Conservation (phyloP, 768 basidiomycete genomes). For the Cantharellus anzutake region DNA sequence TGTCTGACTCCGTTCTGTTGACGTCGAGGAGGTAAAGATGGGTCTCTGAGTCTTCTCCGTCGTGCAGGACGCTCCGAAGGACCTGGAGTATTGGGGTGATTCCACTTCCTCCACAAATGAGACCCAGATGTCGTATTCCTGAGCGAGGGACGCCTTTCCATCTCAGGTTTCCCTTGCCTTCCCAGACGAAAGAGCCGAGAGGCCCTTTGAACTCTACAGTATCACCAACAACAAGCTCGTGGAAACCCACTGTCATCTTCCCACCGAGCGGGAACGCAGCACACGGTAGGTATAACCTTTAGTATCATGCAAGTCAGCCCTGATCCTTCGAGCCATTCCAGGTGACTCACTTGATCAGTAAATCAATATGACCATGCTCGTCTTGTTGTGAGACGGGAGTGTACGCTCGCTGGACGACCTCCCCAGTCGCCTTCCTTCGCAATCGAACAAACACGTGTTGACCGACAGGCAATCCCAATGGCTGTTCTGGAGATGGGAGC, state of each 20-base stretch:
- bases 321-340: not conserved
- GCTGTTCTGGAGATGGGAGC: slow-evolving; percentile 22
- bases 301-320: slow-evolving; percentile 9
- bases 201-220: slow-evolving; percentile 39
- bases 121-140: slow-evolving; percentile 24
- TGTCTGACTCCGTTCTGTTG: not conserved
- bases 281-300: slow-evolving; percentile 30
- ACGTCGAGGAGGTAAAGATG: slow-evolving; percentile 19
- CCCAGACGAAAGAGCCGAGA: slow-evolving; percentile 36
- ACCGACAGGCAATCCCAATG: slow-evolving; percentile 36
- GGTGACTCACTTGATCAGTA: not conserved
- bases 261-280: slow-evolving; percentile 26
- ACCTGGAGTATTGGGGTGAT: slow-evolving; percentile 43
- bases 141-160: slow-evolving; percentile 20
- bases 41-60: slow-evolving; percentile 20
- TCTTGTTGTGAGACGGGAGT: slow-evolving; percentile 15
- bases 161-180: slow-evolving; percentile 21
- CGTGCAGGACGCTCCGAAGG: slow-evolving; percentile 27
- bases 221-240: slow-evolving; percentile 30
- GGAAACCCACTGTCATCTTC: slow-evolving; percentile 30
- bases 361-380: not conserved
- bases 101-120: slow-evolving; percentile 40
- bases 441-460: slow-evolving; percentile 40
- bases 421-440: slow-evolving; percentile 20
- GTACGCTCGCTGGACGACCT: slow-evolving; percentile 37